Conservation (phyloP, 805 yeast genomes). For the Yarrowia sp. region DNA sequence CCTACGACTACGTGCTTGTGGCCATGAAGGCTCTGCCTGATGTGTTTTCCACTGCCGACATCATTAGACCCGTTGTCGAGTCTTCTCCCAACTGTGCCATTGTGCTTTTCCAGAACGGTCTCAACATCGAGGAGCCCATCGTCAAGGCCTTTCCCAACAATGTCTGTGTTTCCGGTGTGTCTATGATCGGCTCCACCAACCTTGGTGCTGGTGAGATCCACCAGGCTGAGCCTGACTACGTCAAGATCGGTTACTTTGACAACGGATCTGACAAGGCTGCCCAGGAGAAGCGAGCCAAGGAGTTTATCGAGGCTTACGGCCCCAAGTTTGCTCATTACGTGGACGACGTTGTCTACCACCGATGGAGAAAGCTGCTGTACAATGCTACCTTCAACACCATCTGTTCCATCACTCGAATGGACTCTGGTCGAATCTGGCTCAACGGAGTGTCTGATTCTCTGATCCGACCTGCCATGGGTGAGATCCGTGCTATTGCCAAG, state of each 20-base stretch:
- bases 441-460: conserved; percentile 46
- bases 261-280: conserved; percentile 38
- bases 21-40: conserved; percentile 69
- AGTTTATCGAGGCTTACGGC: conserved; percentile 48
- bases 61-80: conserved; percentile 52
- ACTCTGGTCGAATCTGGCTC: conserved; percentile 53
- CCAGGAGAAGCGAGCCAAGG: conserved; percentile 41
- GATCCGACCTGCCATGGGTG: conserved; percentile 63
- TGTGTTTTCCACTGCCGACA: conserved; percentile 51
- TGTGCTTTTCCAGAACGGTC: conserved; percentile 64
- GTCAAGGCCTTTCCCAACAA: conserved; percentile 51
- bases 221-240: conserved; percentile 53
- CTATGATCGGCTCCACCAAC: conserved; percentile 60
- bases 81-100: conserved; percentile 47
- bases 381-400: conserved; percentile 66
- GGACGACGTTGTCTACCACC: conserved; percentile 48
- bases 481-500: conserved; percentile 61
- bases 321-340: conserved; percentile 47
- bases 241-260: conserved; percentile 54
- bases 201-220: conserved; percentile 46
- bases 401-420: conserved; percentile 57
- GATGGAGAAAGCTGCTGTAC: conserved; percentile 69
- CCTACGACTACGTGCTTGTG: conserved; percentile 58
- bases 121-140: conserved; percentile 59
- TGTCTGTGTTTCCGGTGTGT: conserved; percentile 59